Conservation (phyloP, 2,329 filamentous ascomycete genomes). For the Aspergillus sojae region DNA sequence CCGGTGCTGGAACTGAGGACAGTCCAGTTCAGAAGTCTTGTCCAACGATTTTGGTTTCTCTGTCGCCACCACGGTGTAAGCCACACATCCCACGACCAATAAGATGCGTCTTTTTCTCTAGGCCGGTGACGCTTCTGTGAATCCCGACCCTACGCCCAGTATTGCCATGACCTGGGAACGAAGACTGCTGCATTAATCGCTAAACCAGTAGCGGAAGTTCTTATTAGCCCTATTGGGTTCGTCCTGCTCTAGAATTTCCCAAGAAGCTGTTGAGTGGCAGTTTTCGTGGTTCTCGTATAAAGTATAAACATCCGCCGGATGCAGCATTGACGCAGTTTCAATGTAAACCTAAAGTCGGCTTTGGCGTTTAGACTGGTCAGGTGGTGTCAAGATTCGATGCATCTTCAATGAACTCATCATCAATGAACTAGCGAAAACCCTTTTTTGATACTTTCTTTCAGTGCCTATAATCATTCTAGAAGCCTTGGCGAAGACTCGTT, state of each 20-base stretch:
- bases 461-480: not conserved
- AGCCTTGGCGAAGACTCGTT: not conserved
- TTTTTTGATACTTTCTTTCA: not conserved
- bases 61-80: not conserved
- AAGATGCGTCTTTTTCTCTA: not conserved
- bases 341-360: not conserved
- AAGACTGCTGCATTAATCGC: not conserved
- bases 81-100: not conserved
- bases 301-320: not conserved
- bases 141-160: not conserved
- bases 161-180: not conserved
- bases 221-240: not conserved
- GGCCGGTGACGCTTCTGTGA: not conserved
- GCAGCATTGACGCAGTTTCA: not conserved
- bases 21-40: not conserved
- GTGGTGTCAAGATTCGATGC: not conserved
- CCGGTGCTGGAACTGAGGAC: not conserved
- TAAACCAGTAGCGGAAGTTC: not conserved
- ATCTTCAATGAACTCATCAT: not conserved
- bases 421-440: not conserved
- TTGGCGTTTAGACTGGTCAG: not conserved
- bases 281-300: not conserved
- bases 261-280: not conserved
- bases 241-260: not conserved
- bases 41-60: not conserved